Conservation (phyloP, 768 basidiomycete genomes). For the Fomitopsis serialis region DNA sequence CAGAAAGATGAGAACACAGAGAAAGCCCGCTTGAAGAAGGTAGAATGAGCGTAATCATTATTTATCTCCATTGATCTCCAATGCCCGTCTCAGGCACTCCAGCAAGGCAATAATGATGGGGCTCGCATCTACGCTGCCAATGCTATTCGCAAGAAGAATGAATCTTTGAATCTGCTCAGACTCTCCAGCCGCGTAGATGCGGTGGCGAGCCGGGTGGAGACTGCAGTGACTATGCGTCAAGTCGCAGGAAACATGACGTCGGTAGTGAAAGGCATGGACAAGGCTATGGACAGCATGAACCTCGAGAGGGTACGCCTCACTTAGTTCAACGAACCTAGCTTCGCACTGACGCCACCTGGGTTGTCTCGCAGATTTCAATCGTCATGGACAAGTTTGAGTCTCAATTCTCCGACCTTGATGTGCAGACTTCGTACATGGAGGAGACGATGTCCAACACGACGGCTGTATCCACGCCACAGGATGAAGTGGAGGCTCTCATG, state of each 20-base stretch:
- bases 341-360: not conserved
- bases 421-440: slow-evolving; percentile 98
- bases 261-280: slow-evolving; percentile 97
- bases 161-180: slow-evolving; percentile 85
- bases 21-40: slow-evolving; percentile 92
- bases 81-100: slow-evolving; percentile 65
- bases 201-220: slow-evolving; percentile 94
- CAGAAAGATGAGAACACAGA: slow-evolving; percentile 91
- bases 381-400: slow-evolving; percentile 99
- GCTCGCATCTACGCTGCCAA: slow-evolving; percentile 98
- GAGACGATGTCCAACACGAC: slow-evolving; percentile 92
- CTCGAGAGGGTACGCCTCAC: slow-evolving; percentile 72
- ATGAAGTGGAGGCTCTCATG: slow-evolving; percentile 91
- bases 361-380: slow-evolving; percentile 72
- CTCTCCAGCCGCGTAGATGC: slow-evolving; percentile 92
- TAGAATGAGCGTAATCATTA: slow-evolving; percentile 21
- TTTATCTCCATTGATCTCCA: not conserved
- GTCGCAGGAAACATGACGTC: slow-evolving; percentile 96
- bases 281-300: slow-evolving; percentile 99
- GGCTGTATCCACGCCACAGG: slow-evolving; percentile 90
- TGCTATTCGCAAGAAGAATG: slow-evolving; percentile 97
- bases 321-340: not conserved
- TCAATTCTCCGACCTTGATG: slow-evolving; percentile 95
- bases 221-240: slow-evolving; percentile 95
- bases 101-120: slow-evolving; percentile 95